These are phyloP conservation scores for Inga laurina DNA, from an alignment of 306 rosid species.

Conservation along the genomic window DNA sequence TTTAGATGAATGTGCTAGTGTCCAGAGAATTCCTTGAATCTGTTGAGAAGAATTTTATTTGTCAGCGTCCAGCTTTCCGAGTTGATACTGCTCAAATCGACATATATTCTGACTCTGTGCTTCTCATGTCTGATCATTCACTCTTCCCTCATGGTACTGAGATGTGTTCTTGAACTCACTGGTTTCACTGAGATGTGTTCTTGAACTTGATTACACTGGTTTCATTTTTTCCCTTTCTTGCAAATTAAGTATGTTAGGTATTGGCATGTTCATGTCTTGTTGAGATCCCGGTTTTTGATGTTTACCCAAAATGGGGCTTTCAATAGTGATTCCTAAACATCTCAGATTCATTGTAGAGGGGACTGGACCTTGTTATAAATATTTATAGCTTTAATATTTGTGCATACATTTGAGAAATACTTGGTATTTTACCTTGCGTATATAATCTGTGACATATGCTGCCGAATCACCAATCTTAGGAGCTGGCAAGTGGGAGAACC, in stretches of 20 bases:
- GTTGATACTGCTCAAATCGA: conserved; percentile 75
- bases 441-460: conserved; percentile 6
- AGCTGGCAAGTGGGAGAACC: neutral
- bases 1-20: conserved; percentile 60
- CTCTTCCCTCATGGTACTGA: conserved; percentile 64
- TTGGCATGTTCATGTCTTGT: neutral
- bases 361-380: neutral
- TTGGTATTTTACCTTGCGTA: neutral
- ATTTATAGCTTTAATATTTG: neutral
- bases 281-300: neutral
- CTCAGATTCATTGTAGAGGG: conserved; percentile 6
- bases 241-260: conserved; percentile 6
- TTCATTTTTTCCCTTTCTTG: neutral
- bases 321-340: neutral
- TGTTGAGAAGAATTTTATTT: conserved; percentile 49
- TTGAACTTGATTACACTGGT: neutral
- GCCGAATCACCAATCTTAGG: neutral
- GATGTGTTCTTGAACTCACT: neutral
- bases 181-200: conserved; percentile 5
- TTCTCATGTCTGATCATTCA: conserved; percentile 85
- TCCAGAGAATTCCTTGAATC: conserved; percentile 66
- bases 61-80: conserved; percentile 83
- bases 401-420: neutral
- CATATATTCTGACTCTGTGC: conserved; percentile 56
- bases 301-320: conserved; percentile 11